phyloP scores from a whole-genome alignment of 2,329 filamentous ascomycete species.

The Kalaharituber pfeilii region DNA sequence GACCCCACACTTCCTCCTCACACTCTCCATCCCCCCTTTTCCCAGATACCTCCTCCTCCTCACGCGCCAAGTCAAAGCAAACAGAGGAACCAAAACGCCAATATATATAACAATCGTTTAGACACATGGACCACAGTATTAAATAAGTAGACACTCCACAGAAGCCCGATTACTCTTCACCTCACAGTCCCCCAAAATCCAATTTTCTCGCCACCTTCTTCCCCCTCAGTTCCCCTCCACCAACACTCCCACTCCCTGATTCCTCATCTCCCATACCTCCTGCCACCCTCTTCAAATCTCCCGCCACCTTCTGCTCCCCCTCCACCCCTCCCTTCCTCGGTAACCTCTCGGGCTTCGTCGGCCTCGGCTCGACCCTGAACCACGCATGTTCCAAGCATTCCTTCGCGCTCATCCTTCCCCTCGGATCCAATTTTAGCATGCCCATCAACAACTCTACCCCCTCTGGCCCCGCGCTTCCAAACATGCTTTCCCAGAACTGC shows the following conservation, averaged over 20 bases:
- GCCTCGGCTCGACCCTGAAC: slow-evolving; percentile 70
- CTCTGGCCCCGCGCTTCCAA: slow-evolving; percentile 61
- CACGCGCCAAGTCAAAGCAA: too few relatives aligned
- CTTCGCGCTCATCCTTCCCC: slow-evolving; percentile 58
- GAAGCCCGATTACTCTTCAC: too few relatives aligned
- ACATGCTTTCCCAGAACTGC: slow-evolving; percentile 57
- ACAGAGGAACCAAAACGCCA: too few relatives aligned
- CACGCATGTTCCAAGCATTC: slow-evolving; percentile 67
- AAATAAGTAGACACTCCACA: too few relatives aligned
- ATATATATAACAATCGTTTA: too few relatives aligned
- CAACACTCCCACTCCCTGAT: slow-evolving; percentile 25
- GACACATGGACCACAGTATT: too few relatives aligned
- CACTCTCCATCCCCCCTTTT: too few relatives aligned
- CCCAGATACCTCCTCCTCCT: too few relatives aligned
- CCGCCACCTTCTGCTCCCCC: slow-evolving; percentile 48
- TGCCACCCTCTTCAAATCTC: slow-evolving; percentile 61
- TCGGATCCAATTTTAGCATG: slow-evolving; percentile 74
- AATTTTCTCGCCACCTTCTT: slow-evolving; percentile 69
- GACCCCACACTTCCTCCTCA: too few relatives aligned
- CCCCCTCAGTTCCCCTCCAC: slow-evolving; percentile 29
- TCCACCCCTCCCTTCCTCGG: slow-evolving; percentile 58
- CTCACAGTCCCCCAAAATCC: slow-evolving; percentile 46
- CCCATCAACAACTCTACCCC: slow-evolving; percentile 78
- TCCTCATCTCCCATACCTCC: slow-evolving; percentile 57
- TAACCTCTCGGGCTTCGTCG: slow-evolving; percentile 64